These are phyloP conservation scores for Boletus sp. DNA, from an alignment of 768 basidiomycete genomes.

Conservation along the genomic window DNA sequence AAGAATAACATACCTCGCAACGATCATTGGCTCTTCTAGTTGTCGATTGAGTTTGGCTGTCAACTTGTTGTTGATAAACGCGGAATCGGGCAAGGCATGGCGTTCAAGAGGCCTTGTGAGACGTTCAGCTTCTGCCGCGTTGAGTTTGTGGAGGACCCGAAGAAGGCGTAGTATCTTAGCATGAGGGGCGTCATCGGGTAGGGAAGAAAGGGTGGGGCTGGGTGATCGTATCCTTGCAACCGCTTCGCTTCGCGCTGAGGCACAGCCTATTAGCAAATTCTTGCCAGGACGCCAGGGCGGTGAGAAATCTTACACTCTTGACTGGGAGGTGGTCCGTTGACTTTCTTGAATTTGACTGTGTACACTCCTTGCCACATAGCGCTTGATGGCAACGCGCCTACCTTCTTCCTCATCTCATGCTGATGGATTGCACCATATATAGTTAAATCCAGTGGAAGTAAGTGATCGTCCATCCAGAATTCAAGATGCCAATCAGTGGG, in stretches of 20 bases:
- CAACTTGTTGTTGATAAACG: conserved; percentile 96
- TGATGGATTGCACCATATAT: conserved; percentile 97
- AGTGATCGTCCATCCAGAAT: conserved; percentile 89
- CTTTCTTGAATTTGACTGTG: conserved; percentile 90
- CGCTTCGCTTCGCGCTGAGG: conserved; percentile 36
- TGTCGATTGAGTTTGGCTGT: conserved; percentile 97
- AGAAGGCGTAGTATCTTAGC: conserved; percentile 89
- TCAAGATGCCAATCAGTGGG: conserved; percentile 97
- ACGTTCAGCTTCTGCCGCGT: conserved; percentile 69
- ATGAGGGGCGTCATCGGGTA: conserved; percentile 81
- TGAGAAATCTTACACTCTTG: conserved; percentile 50
- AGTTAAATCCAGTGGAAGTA: conserved; percentile 81
- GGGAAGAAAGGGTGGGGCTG: conserved; percentile 67
- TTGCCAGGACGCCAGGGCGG: not conserved
- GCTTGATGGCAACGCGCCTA: conserved; percentile 57
- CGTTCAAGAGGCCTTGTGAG: conserved; percentile 44
- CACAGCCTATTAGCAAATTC: conserved; percentile 16
- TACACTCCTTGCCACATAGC: conserved; percentile 89
- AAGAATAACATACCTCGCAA: conserved; percentile 69
- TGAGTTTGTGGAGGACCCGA: conserved; percentile 81
- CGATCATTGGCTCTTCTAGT: conserved; percentile 97
- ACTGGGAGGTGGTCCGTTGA: conserved; percentile 70
- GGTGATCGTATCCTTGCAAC: conserved; percentile 54
- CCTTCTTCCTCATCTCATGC: conserved; percentile 77
- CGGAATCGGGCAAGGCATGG: conserved; percentile 67